Percentiles rank a stretch among this genome's conserved stretches.
phyloP scores from a whole-genome alignment of 768 basidiomycete genomes.

The Rhodosporidiobolus sp. region DNA sequence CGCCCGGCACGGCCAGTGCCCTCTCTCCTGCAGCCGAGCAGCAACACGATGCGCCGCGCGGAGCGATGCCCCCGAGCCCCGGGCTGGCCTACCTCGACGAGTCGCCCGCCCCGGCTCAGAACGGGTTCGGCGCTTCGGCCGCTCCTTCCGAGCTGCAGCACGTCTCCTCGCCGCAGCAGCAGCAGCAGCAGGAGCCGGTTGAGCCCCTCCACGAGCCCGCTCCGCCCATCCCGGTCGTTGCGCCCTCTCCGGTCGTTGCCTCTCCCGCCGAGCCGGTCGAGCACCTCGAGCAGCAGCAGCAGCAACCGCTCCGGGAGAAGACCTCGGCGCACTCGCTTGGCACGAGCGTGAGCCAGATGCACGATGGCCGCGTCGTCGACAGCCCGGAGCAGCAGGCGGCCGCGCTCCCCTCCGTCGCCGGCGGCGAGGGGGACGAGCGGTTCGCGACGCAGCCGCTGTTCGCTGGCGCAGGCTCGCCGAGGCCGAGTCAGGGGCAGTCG shows the following conservation, averaged over 20 bases:
- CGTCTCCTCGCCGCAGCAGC: not conserved
- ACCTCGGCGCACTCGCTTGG: not conserved
- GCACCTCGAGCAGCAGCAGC: not conserved
- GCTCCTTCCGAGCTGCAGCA: too few species aligned
- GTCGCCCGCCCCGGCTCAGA: constrained; percentile 1
- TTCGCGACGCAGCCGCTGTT: constrained; percentile 23
- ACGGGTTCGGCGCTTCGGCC: too few species aligned
- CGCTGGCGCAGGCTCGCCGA: not conserved
- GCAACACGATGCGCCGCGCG: not conserved
- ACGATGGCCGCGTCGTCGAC: constrained; percentile 23
- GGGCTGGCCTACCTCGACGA: constrained; percentile 11
- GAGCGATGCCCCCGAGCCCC: not conserved
- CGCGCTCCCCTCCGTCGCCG: not conserved
- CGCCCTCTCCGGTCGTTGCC: too few species aligned
- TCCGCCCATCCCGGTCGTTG: not conserved
- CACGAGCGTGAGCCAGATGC: constrained; percentile 1
- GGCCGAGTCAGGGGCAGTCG: not conserved
- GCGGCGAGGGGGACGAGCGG: not conserved
- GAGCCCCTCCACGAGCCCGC: not conserved
- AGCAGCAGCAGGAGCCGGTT: not conserved
- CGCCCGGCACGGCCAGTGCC: not conserved
- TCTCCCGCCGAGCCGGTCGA: not conserved
- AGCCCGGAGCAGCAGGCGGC: constrained; percentile 12
- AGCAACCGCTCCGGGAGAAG: not conserved
- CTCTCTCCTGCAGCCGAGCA: not conserved